Base-by-base conservation (phyloP, 169 alveolate genomes). In the Plasmodium gonderi region DNA sequence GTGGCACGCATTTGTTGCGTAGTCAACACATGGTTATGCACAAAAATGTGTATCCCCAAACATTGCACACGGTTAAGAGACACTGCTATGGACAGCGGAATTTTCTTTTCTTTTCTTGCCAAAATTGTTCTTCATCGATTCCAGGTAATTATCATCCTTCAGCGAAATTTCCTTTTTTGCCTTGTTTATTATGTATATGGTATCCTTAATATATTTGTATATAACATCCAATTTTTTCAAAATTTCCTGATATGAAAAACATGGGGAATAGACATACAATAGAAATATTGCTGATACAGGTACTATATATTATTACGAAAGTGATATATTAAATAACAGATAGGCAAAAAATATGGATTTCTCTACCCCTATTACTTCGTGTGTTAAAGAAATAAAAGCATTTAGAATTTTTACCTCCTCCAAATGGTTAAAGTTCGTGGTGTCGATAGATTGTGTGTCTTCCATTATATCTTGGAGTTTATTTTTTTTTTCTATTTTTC, bases 81-180 rank as follows among this genome's bases (percentile, higher is more conserved):
- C 33, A 8, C 33, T n/a, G 40, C 38, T 5, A 29, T 23, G 36
- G 72, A 36, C 7, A 36, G 12, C 9, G n/a, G 72, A 29, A 31
- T 38, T 80, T 17, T 40, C 36, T 40, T 80, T 77, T 36, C 26
- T 23, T 47, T 47, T 45, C 9, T 64, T 64, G 23, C 92, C 82
- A 14, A 83, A 69, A 74, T 83, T 83, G 54, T 83, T 47, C 77
- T 83, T 74, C 83, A 83, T 74, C 12, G 77, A 20, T 38, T 83
- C 82, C 82, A 83, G 54, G 1, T 68, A 47, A 72, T 72, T 83
- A 33, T 74, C 92, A 83, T 83, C 92, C 65, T 83, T 83, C 44
- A 83, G 65, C 31, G 83, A 74, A 69, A 83, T 83, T 74, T 83
- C 92, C 64, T 83, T 83, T 49, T 83, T 83, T 29, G 92, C 92